phyloP scores from a whole-genome alignment of 306 rosid species.

The Acacia crassicarpa region DNA sequence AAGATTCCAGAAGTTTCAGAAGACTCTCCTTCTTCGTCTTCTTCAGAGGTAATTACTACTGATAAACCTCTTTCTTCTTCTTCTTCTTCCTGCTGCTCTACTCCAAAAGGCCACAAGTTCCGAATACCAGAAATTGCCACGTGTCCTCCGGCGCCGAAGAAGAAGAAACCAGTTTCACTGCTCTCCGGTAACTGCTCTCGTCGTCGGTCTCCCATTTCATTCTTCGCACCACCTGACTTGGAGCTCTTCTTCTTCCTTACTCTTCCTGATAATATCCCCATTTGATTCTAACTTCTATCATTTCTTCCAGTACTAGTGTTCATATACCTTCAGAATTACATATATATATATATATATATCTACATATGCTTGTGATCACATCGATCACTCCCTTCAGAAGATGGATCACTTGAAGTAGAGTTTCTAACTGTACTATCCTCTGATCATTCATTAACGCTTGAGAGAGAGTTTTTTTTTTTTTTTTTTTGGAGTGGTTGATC shows the following conservation, averaged over 20 bases:
- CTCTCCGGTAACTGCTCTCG: conserved; percentile 47
- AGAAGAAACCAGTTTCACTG: conserved; percentile 67
- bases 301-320: neutral
- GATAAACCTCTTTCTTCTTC: neutral
- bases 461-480: neutral
- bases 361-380: neutral
- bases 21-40: neutral
- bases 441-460: neutral
- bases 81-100: conserved; percentile 53
- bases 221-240: conserved; percentile 87
- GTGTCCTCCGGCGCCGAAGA: conserved; percentile 94
- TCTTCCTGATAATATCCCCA: conserved; percentile 37
- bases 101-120: conserved; percentile 78
- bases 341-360: neutral
- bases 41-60: conserved; percentile 41
- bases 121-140: conserved; percentile 74
- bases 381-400: neutral
- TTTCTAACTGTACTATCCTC: neutral
- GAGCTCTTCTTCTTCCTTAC: conserved; percentile 76
- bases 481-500: neutral
- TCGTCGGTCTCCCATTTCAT: conserved; percentile 69
- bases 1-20: neutral
- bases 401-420: neutral
- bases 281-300: neutral
- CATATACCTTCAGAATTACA: neutral